Evolutionary conservation across 768 basidiomycete species (phyloP), one percentile per base, ranked within the genome.

Genomic region (Cubamyces lactineus): DNA sequence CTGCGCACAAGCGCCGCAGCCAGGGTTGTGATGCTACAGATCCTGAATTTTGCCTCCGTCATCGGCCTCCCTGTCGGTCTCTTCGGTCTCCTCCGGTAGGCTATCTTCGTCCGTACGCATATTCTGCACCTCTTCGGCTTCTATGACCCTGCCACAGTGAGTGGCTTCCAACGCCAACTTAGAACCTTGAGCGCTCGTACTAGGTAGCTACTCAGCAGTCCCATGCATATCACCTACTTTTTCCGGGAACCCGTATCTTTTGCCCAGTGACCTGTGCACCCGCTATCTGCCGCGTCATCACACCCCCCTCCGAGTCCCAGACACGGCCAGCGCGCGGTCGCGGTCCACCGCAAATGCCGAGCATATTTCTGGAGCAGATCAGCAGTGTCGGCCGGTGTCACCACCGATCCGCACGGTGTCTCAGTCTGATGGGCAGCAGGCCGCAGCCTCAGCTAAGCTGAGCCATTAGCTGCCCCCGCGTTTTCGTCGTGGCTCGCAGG

Each of bases 271-370:
- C 45, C 19, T 21, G 19, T 15, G 19, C 45, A 21, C 21, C 19
- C 13, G 26, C 48, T 30, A 41, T 28, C 24, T 53, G 6, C 39
- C 5, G 40, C 13, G 24, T 8, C 53, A 26, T 19, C 53, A 43
- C n/a, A 26, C 28, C 3, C 26, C 28, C 28, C n/a, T n/a, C n/a
- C n/a, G n/a, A n/a, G n/a, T 24, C 26, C 17, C 28, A 49, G 26
- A 28, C 13, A 21, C n/a, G n/a, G 19, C 23, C 19, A 19, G 19
- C 13, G 48, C 24, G 23, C 48, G 48, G 24, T 34, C 30, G 5
- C 41, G 21, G 30, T 7, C 54, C 42, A 43, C 21, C 52, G 8
- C 43, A 46, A 28, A 21, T 53, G 51, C 51, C 54, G 54, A 38
- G n/a, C 28, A n/a, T 30, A 38, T 38, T 41, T 28, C 21, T 30